Percentiles rank a stretch among this genome's conserved stretches.
Conservation (phyloP, 2,329 filamentous ascomycete species). For the Fusarium tjaetaba region DNA sequence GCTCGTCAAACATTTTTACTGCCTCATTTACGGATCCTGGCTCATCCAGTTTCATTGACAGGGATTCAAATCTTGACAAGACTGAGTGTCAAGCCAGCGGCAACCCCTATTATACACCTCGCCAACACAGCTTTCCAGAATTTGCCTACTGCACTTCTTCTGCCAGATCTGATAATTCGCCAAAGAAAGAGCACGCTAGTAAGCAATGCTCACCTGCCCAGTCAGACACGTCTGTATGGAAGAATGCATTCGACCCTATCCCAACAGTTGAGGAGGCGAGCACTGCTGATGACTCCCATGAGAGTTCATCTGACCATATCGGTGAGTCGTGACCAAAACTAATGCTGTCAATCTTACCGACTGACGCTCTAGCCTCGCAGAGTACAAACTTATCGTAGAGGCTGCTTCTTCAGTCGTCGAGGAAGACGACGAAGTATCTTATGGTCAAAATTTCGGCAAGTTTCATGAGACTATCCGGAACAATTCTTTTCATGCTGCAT, state of each 20-base stretch:
- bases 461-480: constrained; percentile 24
- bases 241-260: constrained; percentile 37
- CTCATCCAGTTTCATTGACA: constrained; percentile 3
- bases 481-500: neutral
- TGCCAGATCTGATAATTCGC: constrained; percentile 14
- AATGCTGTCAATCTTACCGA: neutral
- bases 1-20: constrained; percentile 12
- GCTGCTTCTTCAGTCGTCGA: constrained; percentile 11
- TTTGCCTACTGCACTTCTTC: constrained; percentile 14
- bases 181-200: neutral
- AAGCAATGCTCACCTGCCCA: neutral
- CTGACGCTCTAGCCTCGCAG: constrained; percentile 27
- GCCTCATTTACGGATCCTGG: constrained; percentile 27
- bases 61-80: constrained; percentile 15
- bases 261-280: constrained; percentile 50
- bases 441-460: constrained; percentile 5
- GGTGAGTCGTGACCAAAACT: constrained; percentile 37
- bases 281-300: constrained; percentile 39
- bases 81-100: constrained; percentile 28
- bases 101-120: constrained; percentile 50
- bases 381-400: constrained; percentile 33
- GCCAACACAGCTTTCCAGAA: constrained; percentile 27
- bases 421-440: constrained; percentile 2
- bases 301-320: constrained; percentile 41
- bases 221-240: constrained; percentile 25